A percentile compares a stretch with the other conserved stretches of the same genome.
Evolutionary conservation across 768 basidiomycete genomes (phyloP).

Genomic region (Collybiopsis luxurians): DNA sequence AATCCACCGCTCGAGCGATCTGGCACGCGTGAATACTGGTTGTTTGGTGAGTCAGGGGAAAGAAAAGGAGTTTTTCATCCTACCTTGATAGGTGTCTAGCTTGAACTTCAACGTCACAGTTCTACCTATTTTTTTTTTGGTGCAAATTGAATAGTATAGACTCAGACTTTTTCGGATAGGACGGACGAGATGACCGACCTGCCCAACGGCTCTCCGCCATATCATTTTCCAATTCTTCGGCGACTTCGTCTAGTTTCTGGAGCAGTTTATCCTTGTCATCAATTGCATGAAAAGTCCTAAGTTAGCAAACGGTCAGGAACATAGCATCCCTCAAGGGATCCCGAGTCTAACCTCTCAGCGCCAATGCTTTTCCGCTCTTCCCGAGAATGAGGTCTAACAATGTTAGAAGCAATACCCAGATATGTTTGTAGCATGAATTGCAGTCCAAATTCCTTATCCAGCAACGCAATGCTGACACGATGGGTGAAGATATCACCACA

Average conservation of each 20-base stretch:
- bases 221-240: conserved; percentile 78
- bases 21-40: conserved; percentile 78
- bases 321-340: neutral
- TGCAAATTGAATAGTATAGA: no score
- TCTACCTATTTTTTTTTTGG: no score
- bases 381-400: conserved; percentile 69
- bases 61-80: neutral
- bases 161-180: no score
- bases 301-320: neutral
- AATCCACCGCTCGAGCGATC: conserved; percentile 76
- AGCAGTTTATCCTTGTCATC: conserved; percentile 65
- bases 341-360: conserved; percentile 67
- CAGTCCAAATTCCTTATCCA: conserved; percentile 88
- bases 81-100: conserved; percentile 84
- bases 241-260: conserved; percentile 76
- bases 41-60: neutral
- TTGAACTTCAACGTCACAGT: conserved; percentile 94
- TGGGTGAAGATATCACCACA: conserved; percentile 87
- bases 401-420: conserved; percentile 85
- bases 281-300: conserved; percentile 75
- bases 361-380: conserved; percentile 93
- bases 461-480: conserved; percentile 68
- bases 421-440: conserved; percentile 72
- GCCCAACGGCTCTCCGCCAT: conserved; percentile 79
- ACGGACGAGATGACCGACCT: no score